phyloP scores from a whole-genome alignment of 192 early-diverging fungal genomes.

The Linnemannia zychae region DNA sequence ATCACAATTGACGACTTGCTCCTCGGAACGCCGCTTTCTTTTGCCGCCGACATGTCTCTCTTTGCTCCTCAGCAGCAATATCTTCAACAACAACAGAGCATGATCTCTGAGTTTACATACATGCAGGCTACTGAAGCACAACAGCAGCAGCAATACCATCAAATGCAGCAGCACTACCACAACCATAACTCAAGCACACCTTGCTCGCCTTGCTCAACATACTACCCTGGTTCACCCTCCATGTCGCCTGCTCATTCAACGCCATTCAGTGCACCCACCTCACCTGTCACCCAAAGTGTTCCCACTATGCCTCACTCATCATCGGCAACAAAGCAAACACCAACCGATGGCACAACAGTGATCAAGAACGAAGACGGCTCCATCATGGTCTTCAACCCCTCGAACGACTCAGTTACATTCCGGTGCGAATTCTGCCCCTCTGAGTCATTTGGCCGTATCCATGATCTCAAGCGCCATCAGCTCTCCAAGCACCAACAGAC shows the following conservation, averaged over 20 bases:
- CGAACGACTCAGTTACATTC: conserved; percentile 24
- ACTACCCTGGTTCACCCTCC: neutral
- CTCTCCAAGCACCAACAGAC: conserved; percentile 34
- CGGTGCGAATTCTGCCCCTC: conserved; percentile 38
- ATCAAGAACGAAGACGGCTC: conserved; percentile 40
- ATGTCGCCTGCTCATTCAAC: conserved; percentile 17
- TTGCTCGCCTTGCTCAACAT: neutral
- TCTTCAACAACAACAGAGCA: neutral
- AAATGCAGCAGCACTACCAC: conserved; percentile 14
- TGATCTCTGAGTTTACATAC: neutral
- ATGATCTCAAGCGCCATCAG: conserved; percentile 41
- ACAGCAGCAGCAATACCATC: conserved; percentile 1
- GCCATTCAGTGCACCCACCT: neutral
- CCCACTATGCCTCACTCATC: conserved; percentile 4
- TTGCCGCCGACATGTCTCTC: conserved; percentile 11
- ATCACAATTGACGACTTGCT: conserved; percentile 32
- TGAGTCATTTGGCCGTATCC: conserved; percentile 39
- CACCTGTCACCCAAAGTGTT: neutral
- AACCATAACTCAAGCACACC: neutral
- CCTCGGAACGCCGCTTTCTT: neutral
- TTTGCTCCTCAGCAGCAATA: conserved; percentile 6
- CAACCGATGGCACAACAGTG: conserved; percentile 20
- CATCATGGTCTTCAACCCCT: conserved; percentile 36
- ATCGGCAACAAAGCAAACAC: neutral
- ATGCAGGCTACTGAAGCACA: neutral